Conservation (phyloP, 2,329 filamentous ascomycete genomes). For the Boeremia exigua region DNA sequence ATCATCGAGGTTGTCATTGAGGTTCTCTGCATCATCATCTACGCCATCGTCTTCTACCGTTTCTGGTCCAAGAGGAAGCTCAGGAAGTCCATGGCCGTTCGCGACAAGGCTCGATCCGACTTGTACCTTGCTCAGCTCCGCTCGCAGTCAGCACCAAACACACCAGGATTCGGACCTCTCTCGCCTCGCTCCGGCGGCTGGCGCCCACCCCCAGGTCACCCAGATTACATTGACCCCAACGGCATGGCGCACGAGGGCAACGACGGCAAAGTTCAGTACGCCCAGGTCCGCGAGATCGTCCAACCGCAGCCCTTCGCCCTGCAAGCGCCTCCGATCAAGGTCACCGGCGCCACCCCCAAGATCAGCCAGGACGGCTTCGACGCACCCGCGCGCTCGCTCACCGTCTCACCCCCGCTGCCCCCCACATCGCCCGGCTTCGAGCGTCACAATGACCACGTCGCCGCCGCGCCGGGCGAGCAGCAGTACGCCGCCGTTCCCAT, state of each 20-base stretch:
- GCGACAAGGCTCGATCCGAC: slow-evolving; percentile 91
- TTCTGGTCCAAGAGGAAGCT: slow-evolving; percentile 97
- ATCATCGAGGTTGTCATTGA: slow-evolving; percentile 97
- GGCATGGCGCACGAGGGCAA: slow-evolving; percentile 62
- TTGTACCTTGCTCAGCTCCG: slow-evolving; percentile 78
- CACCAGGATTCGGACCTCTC: slow-evolving; percentile 78
- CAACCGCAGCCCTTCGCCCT: slow-evolving; percentile 76
- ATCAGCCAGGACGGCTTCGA: slow-evolving; percentile 68
- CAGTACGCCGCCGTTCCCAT: slow-evolving; percentile 88
- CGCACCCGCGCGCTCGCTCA: slow-evolving; percentile 42
- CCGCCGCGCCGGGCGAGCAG: slow-evolving; percentile 77
- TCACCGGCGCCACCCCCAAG: slow-evolving; percentile 79
- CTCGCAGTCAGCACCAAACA: slow-evolving; percentile 90
- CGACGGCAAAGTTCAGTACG: slow-evolving; percentile 43
- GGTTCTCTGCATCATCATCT: slow-evolving; percentile 87
- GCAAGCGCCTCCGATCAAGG: slow-evolving; percentile 80
- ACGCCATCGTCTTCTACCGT: slow-evolving; percentile 94
- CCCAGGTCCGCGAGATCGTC: slow-evolving; percentile 52
- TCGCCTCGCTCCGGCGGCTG: slow-evolving; percentile 64
- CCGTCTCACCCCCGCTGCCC: slow-evolving; percentile 42
- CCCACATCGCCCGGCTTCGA: slow-evolving; percentile 50
- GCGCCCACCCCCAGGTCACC: slow-evolving; percentile 53
- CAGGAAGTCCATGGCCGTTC: slow-evolving; percentile 93
- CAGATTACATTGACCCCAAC: slow-evolving; percentile 52
- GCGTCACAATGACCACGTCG: slow-evolving; percentile 67